Base-by-base conservation (phyloP, 805 yeast species). In the Debaryomyces maramus region DNA sequence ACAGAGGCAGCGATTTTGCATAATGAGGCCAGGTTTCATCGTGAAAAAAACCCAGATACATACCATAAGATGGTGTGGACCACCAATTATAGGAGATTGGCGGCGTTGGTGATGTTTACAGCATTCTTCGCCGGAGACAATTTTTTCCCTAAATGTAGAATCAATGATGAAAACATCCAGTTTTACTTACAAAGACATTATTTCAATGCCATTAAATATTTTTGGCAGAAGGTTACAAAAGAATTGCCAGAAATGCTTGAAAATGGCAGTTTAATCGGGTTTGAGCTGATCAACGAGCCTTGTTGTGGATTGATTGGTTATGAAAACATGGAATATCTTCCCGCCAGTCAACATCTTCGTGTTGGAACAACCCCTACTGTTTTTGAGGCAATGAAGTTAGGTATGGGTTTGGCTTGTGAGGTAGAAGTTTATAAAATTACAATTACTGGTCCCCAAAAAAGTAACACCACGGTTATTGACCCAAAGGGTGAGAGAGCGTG, bases 21-120 rank as follows among this genome's bases (percentile, higher is more conserved):
- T 56, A 81, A 85, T 50, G 65, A 67, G 32, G 45, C 57, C 5
- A 43, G 64, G 20, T 68, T 53, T 41, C 58, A 56, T n/a, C 56
- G 65, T 13, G 72, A 69, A 13, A 31, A 68, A 1, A 62, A 60
- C 19, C 54, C 63, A 1, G 69, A 61, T n/a, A 60, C 70, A 32
- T 85, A 77, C 57, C 88, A 89, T 5, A 85, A 86, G 52, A 90
- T 90, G 97, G 70, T 89, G 23, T 90, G 97, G 97, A 81, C 96
- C 0, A 81, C 97, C 1, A 90, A 90, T 60, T 88, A 89, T 55
- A 77, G 70, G 45, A 72, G 93, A 24, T 65, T 88, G 43, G 96
- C 88, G 2, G 71, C 85, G 24, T 76, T 79, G 45, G 81, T 85
- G 6, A 87, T 90, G 93, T 88, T 88, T 60, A 85, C 95, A 0